A percentile compares a stretch with the other conserved stretches of the same genome.
Conservation (phyloP, 352 stramenopile species). For the Phytophthora ohioensis region DNA sequence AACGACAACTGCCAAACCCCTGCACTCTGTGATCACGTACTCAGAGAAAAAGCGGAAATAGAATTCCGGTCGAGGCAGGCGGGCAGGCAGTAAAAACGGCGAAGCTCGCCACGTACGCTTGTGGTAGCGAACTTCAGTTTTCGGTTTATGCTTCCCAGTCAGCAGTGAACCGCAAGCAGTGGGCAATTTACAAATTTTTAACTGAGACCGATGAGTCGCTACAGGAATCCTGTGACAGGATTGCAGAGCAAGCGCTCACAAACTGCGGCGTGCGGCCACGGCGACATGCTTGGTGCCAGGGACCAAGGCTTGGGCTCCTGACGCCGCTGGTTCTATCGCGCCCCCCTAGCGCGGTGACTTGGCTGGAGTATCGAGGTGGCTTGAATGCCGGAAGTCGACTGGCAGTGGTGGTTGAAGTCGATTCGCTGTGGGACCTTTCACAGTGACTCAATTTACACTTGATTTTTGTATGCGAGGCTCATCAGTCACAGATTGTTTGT, state of each 20-base stretch:
- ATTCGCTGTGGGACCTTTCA: slow-evolving; percentile 19
- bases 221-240: not conserved
- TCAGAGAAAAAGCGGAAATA: slow-evolving; percentile 16
- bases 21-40: not conserved
- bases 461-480: slow-evolving; percentile 22
- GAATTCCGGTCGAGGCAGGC: not conserved
- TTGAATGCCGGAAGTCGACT: not conserved
- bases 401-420: slow-evolving; percentile 40
- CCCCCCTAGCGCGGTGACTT: not conserved
- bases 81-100: not conserved
- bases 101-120: slow-evolving; percentile 3
- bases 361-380: no score
- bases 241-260: no score
- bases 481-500: slow-evolving; percentile 16
- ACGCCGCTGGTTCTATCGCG: slow-evolving; percentile 8
- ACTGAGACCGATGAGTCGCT: not conserved
- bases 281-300: not conserved
- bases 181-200: slow-evolving; percentile 5
- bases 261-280: not conserved
- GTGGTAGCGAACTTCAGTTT: slow-evolving; percentile 21
- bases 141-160: slow-evolving; percentile 10
- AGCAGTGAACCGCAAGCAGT: slow-evolving; percentile 13
- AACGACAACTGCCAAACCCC: not conserved
- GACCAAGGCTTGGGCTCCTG: no score
- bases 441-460: slow-evolving; percentile 15